phyloP scores from a whole-genome alignment of 805 yeast genomes.

The Starmerella vitae region DNA sequence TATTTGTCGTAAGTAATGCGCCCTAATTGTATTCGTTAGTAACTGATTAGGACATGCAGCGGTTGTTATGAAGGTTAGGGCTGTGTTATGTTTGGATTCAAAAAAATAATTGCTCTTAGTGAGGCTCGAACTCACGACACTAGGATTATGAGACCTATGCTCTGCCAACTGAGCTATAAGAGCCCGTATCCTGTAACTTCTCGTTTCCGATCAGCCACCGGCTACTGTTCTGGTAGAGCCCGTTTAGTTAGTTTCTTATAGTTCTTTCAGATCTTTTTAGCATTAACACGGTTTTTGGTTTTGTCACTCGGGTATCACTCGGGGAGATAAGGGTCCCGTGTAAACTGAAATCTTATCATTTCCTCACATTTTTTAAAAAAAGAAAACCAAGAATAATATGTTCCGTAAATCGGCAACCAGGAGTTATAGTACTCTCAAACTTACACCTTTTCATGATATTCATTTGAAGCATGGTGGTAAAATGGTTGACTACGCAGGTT shows the following conservation, averaged over 20 bases:
- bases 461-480: slow-evolving; percentile 72
- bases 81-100: too few relatives aligned
- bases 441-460: slow-evolving; percentile 70
- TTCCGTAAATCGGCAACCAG: slow-evolving; percentile 3
- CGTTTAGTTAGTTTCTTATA: neutral
- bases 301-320: too few relatives aligned
- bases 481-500: slow-evolving; percentile 96
- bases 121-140: slow-evolving; percentile 13
- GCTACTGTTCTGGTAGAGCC: neutral
- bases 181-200: slow-evolving; percentile 3
- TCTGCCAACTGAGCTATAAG: slow-evolving; percentile 12
- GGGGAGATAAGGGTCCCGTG: too few relatives aligned
- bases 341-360: too few relatives aligned
- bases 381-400: too few relatives aligned
- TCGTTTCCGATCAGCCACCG: neutral
- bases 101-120: slow-evolving; percentile 6
- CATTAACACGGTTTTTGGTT: too few relatives aligned
- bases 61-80: too few relatives aligned
- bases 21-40: too few relatives aligned
- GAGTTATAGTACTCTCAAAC: slow-evolving; percentile 10
- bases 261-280: too few relatives aligned
- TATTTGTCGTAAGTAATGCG: too few relatives aligned
- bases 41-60: too few relatives aligned
- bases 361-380: too few relatives aligned
- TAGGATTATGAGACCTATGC: slow-evolving; percentile 10